Percentiles rank a stretch among this genome's conserved stretches.
Evolutionary conservation across 495 filamentous ascomycete genomes (phyloP).

Genomic region (Collariella sp.): DNA sequence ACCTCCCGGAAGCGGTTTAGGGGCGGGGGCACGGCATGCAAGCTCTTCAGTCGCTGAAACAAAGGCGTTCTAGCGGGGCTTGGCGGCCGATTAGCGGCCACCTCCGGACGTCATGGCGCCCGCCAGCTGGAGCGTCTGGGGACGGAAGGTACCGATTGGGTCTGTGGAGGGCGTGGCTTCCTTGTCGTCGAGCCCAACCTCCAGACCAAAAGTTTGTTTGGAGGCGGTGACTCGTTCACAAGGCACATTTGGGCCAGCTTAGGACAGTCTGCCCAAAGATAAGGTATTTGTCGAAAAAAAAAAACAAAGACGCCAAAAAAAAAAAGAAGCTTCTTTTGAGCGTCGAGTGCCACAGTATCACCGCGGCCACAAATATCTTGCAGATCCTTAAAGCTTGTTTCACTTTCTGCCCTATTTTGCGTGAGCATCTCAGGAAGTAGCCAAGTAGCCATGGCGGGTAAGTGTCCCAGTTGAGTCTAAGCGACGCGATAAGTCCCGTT

Average conservation of each 20-base stretch:
- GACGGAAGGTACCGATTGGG: constrained; percentile 5
- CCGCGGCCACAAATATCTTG: neutral
- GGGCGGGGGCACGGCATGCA: constrained; percentile 19
- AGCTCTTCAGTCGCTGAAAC: constrained; percentile 12
- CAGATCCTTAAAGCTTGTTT: neutral
- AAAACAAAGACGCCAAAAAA: neutral
- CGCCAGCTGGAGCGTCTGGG: neutral
- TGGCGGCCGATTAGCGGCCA: constrained; percentile 12
- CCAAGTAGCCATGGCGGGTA: constrained; percentile 7
- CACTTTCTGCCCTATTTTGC: no score
- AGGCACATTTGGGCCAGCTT: neutral
- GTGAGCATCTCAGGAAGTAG: neutral
- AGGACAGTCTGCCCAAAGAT: neutral
- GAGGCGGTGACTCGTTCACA: constrained; percentile 10
- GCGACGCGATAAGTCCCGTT: neutral
- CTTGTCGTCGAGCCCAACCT: neutral
- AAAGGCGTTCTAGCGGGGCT: constrained; percentile 14
- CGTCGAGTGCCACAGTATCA: neutral
- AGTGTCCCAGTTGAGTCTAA: neutral
- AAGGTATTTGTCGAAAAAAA: neutral
- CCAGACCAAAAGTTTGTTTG: neutral
- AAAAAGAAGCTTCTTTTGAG: neutral
- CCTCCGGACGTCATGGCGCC: neutral
- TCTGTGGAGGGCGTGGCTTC: no score
- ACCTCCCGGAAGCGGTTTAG: constrained; percentile 18